Evolutionary conservation across 2,329 filamentous ascomycete genomes (phyloP), one percentile per base, ranked within the genome.

Genomic region (Rhexocercosporidium sp.): DNA sequence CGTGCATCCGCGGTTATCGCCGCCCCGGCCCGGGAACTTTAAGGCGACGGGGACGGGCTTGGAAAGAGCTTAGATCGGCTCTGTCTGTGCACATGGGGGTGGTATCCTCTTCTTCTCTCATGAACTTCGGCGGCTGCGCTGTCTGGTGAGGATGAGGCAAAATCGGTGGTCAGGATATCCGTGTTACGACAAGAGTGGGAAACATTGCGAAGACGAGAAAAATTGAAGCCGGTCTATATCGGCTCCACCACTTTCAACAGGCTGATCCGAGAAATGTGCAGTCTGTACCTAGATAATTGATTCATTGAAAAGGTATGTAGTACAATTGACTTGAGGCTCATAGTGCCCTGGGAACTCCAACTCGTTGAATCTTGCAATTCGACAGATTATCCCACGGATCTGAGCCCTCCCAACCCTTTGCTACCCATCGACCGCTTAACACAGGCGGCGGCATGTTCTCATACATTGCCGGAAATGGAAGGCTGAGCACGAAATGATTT

Each of bases 371-470:
- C 27, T 31, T 64, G 54, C 61, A 64, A 44, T 56, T 64, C 44
- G 59, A 44, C 27, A 64, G 61, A 64, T 64, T 51, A 54, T 64
- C 51, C 61, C 61, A 64, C 53, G 61, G 61, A 57, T 64, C 49
- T 56, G 61, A 64, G 51, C 61, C 61, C 27, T 53, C 37, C 61
- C 61, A 64, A 49, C 61, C 61, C 39, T 27, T 64, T 44, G 61
- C 47, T 41, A 29, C 51, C 47, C 51, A 54, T 49, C 14, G 47
- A 56, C 51, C 47, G 34, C 47, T 46, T 57, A 37, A 56, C 61
- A 54, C 46, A 49, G 46, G 46, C 46, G 34, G 34, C 22, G 51
- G 34, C 61, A 64, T 64, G 22, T 46, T 51, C 51, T 64, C 61
- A 31, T 41, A 31, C 61, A 64, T 64, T 64, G 47, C 47, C 20